Evolutionary conservation across 345 rosid genomes (phyloP).

Genomic region (Sisymbrium altissimum): DNA sequence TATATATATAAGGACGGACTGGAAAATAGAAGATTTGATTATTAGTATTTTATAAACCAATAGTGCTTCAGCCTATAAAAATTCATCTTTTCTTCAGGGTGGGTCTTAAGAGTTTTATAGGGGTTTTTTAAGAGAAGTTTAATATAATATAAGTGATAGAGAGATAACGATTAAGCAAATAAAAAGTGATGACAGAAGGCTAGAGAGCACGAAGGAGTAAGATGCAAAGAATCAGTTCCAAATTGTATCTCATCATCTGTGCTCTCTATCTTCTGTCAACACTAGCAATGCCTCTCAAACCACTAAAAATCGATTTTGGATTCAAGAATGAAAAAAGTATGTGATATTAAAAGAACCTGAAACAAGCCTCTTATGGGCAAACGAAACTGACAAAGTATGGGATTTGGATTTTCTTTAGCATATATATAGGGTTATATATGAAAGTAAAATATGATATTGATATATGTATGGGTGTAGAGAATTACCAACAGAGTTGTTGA

Average conservation of each 20-base stretch:
- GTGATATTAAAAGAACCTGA: neutral
- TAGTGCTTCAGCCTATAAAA: neutral
- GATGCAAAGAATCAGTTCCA: conserved; percentile 30
- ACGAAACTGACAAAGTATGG: neutral
- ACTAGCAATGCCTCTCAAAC: conserved; percentile 10
- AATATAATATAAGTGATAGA: neutral
- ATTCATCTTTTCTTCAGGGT: neutral
- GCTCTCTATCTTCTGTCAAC: conserved; percentile 97
- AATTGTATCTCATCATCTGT: conserved; percentile 51
- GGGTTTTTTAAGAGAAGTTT: neutral
- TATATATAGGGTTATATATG: neutral
- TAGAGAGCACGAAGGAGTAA: conserved; percentile 83
- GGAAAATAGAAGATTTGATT: neutral
- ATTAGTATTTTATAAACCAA: too few species aligned
- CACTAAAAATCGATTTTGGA: neutral
- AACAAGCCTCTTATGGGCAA: neutral
- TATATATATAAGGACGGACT: too few species aligned
- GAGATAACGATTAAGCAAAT: neutral
- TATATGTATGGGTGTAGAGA: conserved; percentile 1
- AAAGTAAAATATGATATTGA: neutral
- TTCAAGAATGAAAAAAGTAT: neutral
- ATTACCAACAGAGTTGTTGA: neutral
- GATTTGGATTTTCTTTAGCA: neutral
- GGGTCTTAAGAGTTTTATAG: neutral
- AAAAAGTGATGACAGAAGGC: conserved; percentile 62